Evolutionary conservation across 2,329 filamentous ascomycete genomes (phyloP).

Genomic region (Nigrograna mackinnonii): DNA sequence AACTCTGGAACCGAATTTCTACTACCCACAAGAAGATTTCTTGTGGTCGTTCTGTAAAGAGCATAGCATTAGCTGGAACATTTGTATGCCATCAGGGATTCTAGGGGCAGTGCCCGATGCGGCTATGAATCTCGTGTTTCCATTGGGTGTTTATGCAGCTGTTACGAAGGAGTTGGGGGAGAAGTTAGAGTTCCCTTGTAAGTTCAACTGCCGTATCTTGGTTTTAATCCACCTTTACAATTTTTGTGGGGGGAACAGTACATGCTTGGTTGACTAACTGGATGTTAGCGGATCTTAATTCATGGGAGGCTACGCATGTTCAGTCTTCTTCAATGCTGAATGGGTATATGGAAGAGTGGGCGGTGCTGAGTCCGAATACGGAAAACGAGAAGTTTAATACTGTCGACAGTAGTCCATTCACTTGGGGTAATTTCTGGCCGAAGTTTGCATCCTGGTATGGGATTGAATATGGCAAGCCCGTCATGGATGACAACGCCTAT

Average conservation of each 20-base stretch:
- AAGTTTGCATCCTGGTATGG: constrained; percentile 51
- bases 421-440: constrained; percentile 54
- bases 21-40: constrained; percentile 58
- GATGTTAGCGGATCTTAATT: constrained; percentile 42
- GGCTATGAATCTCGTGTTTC: constrained; percentile 54
- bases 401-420: constrained; percentile 49
- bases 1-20: constrained; percentile 56
- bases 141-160: constrained; percentile 54
- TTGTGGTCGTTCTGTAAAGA: constrained; percentile 48
- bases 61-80: constrained; percentile 47
- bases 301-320: constrained; percentile 50
- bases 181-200: constrained; percentile 47
- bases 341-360: constrained; percentile 57
- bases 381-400: constrained; percentile 55
- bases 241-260: too few relatives aligned
- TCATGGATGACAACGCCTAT: not conserved
- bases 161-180: constrained; percentile 48
- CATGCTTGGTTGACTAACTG: too few relatives aligned
- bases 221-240: not conserved
- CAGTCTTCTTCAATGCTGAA: constrained; percentile 53
- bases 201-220: not conserved
- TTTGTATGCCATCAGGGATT: constrained; percentile 54
- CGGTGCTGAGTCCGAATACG: constrained; percentile 46
- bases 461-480: constrained; percentile 39
- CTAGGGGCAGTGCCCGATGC: constrained; percentile 54